These are phyloP conservation scores for Mycena crocata DNA, from an alignment of 768 basidiomycete species.

Conservation along the genomic window DNA sequence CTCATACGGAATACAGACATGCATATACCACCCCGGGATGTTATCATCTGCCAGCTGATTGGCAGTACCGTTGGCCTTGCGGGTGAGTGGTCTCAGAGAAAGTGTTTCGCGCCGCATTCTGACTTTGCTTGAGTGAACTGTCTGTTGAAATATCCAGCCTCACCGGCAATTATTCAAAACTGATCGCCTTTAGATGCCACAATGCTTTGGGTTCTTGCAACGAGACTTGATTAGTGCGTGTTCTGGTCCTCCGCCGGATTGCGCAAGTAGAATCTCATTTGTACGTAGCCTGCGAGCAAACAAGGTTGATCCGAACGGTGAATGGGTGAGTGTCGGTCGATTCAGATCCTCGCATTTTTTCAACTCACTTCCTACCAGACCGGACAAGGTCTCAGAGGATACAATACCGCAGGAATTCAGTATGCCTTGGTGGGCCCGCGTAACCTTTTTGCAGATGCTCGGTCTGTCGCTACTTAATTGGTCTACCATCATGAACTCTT, in stretches of 20 bases:
- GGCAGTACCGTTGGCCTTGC: not conserved
- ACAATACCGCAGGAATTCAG: conserved; percentile 19
- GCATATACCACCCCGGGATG: conserved; percentile 7
- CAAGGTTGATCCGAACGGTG: conserved; percentile 17
- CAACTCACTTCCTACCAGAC: not conserved
- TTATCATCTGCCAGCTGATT: conserved; percentile 4
- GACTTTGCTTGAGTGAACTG: too few relatives aligned
- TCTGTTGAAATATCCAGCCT: too few relatives aligned
- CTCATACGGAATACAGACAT: not conserved
- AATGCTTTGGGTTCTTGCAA: conserved; percentile 9
- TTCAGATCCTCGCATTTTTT: not conserved
- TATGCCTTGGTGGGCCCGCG: conserved; percentile 12
- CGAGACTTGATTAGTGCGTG: conserved; percentile 10
- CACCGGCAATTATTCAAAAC: too few relatives aligned
- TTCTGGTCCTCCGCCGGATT: too few relatives aligned
- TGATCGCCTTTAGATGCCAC: not conserved
- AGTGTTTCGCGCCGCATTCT: too few relatives aligned
- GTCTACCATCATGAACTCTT: not conserved
- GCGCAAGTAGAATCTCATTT: not conserved
- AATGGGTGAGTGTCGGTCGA: not conserved
- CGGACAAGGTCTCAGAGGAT: conserved; percentile 12
- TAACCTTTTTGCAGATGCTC: not conserved
- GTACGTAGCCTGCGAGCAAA: not conserved
- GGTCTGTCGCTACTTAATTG: not conserved
- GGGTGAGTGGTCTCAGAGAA: too few relatives aligned